Evolutionary conservation across 805 yeast genomes (phyloP).

Genomic region (Kurtzmaniella fragi): DNA sequence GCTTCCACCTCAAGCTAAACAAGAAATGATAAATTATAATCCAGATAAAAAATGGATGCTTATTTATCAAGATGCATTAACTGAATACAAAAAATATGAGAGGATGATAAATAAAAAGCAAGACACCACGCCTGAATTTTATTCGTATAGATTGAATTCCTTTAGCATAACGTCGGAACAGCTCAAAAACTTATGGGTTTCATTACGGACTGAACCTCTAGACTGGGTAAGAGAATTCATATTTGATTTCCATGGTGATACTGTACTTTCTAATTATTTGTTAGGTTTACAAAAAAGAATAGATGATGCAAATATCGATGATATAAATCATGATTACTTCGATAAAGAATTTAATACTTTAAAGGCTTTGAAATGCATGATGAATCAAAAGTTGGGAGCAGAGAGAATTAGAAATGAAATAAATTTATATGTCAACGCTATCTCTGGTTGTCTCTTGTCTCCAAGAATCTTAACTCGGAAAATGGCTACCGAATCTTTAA

Average conservation of each 20-base stretch:
- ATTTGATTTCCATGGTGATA: slow-evolving; percentile 71
- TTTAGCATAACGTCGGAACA: slow-evolving; percentile 64
- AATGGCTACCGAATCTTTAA: slow-evolving; percentile 72
- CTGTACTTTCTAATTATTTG: slow-evolving; percentile 61
- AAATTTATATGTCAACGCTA: slow-evolving; percentile 46
- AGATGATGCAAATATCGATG: slow-evolving; percentile 19
- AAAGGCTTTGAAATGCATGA: slow-evolving; percentile 69
- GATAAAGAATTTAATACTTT: slow-evolving; percentile 75
- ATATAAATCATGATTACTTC: slow-evolving; percentile 45
- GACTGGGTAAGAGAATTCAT: slow-evolving; percentile 78
- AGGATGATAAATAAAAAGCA: slow-evolving; percentile 21
- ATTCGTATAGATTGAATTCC: slow-evolving; percentile 68
- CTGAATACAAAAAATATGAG: slow-evolving; percentile 59
- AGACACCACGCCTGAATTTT: slow-evolving; percentile 60
- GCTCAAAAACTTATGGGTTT: slow-evolving; percentile 82
- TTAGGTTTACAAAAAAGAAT: slow-evolving; percentile 47
- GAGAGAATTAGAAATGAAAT: slow-evolving; percentile 47
- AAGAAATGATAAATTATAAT: slow-evolving; percentile 70
- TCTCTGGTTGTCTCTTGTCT: slow-evolving; percentile 70
- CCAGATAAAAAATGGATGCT: slow-evolving; percentile 87
- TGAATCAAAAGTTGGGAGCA: slow-evolving; percentile 61
- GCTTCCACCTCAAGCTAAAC: slow-evolving; percentile 67
- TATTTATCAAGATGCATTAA: slow-evolving; percentile 76
- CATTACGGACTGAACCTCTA: slow-evolving; percentile 81
- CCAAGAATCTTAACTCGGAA: slow-evolving; percentile 72